Evolutionary conservation across 345 rosid species (phyloP), one percentile per base, ranked within the genome.

Genomic region (Ceriops decandra): DNA sequence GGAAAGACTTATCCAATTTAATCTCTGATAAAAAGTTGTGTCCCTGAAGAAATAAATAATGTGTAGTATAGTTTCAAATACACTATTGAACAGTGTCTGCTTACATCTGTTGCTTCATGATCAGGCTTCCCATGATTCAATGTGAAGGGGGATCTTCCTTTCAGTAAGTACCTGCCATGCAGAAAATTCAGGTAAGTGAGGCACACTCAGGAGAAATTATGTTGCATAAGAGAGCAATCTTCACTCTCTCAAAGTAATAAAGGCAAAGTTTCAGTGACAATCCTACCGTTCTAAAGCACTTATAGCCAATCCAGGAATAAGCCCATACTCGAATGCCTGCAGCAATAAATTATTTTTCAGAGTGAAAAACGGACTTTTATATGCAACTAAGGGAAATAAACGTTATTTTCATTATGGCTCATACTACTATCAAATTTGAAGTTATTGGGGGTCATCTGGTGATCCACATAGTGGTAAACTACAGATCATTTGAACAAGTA

Each of bases 41-140:
- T 10, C 27, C 21, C 57, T 49, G 47, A 68, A 53, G 24, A 64
- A 35, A 47, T 64, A 57, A 31, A 47, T 57, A 57, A 56, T 61
- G 31, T 60, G 52, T 58, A 30, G 5, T 53, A 60, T 16, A 42
- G 20, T 33, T 42, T 47, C 56, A 68, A 28, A 28, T 27, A 63
- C 46, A 70, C 27, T 16, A 64, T 60, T 67, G 16, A 64, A 30
- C 28, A 24, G 31, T 47, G 53, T 62, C 31, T 66, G 46, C 91
- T 81, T 83, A 88, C 98, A 66, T 86, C 56, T 71, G 91, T 91
- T 85, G 97, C 91, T 82, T 89, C 88, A 27, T 91, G 89, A 72
- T 93, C 98, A 59, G 95, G 91, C 77, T 87, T 89, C 59, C 98
- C 96, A 68, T 91, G 97, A 77, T 89, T 88, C 70, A 93, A 79